Conservation (phyloP, 164 flowering plant genomes). For the Macadamia tetraphylla region DNA sequence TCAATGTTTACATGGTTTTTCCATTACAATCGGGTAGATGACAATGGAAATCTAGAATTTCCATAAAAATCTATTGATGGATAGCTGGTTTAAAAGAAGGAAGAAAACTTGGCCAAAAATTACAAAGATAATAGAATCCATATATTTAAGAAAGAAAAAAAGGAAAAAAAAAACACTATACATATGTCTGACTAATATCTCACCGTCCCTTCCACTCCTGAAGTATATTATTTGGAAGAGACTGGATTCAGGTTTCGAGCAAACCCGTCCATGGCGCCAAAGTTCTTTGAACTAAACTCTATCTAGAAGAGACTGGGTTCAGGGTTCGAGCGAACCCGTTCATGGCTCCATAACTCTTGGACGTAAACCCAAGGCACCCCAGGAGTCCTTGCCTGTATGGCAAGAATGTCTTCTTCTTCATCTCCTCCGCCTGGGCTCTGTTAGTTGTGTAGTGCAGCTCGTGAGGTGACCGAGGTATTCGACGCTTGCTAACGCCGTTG, state of each 20-base stretch:
- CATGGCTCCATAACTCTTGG: constrained; percentile 32
- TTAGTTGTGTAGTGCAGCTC: constrained; percentile 50
- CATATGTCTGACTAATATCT: background rate
- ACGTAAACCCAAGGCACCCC: constrained; percentile 49
- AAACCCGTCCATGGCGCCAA: constrained; percentile 31
- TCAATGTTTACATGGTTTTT: too few relatives aligned
- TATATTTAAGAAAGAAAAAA: background rate
- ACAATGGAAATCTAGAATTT: background rate
- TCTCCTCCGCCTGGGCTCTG: constrained; percentile 60
- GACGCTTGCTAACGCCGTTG: constrained; percentile 30
- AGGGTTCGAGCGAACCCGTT: constrained; percentile 28
- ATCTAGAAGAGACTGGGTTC: constrained; percentile 36
- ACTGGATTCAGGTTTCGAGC: constrained; percentile 30
- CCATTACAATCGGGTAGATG: background rate
- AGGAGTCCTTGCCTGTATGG: constrained; percentile 50
- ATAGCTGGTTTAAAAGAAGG: background rate
- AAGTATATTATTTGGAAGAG: constrained; percentile 23
- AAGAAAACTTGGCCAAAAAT: background rate
- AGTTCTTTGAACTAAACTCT: constrained; percentile 39
- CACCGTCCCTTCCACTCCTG: background rate
- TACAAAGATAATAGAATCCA: background rate
- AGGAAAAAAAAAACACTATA: background rate
- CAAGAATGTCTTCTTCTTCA: constrained; percentile 57
- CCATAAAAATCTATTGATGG: background rate
- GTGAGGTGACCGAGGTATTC: constrained; percentile 41